These are phyloP conservation scores for Pezicula carpinea DNA, from an alignment of 2,329 filamentous ascomycete genomes.

Conservation along the genomic window DNA sequence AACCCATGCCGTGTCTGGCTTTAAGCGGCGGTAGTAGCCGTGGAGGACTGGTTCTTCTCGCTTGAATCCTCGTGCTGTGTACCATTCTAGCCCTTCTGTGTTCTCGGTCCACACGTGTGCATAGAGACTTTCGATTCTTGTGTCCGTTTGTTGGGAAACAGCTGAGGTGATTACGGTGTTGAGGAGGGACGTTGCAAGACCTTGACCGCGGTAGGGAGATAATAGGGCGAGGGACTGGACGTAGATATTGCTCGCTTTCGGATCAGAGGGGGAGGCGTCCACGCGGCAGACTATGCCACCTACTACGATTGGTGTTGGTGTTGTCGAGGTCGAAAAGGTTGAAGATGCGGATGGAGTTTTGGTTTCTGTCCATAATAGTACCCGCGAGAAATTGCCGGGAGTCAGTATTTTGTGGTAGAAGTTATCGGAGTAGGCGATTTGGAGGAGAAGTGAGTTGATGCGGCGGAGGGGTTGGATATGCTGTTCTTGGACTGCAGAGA, in stretches of 20 bases:
- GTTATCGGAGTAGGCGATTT: slow-evolving; percentile 57
- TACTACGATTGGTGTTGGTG: slow-evolving; percentile 43
- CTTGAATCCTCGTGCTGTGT: slow-evolving; percentile 51
- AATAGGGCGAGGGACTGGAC: slow-evolving; percentile 61
- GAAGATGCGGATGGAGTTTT: background rate
- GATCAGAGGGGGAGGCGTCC: slow-evolving; percentile 37
- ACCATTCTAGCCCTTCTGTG: slow-evolving; percentile 59
- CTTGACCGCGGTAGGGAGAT: slow-evolving; percentile 57
- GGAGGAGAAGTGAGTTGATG: slow-evolving; percentile 61
- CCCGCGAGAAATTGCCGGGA: slow-evolving; percentile 51
- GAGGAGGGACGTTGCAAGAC: slow-evolving; percentile 53
- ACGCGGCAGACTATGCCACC: slow-evolving; percentile 59
- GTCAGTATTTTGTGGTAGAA: slow-evolving; percentile 56
- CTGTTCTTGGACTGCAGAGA: slow-evolving; percentile 43
- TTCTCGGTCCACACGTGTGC: slow-evolving; percentile 68
- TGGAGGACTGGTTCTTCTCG: slow-evolving; percentile 39
- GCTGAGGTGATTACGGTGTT: slow-evolving; percentile 28
- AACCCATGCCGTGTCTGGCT: slow-evolving; percentile 58
- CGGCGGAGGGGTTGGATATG: slow-evolving; percentile 57
- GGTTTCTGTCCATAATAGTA: slow-evolving; percentile 52
- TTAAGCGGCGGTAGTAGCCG: slow-evolving; percentile 59
- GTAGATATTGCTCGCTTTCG: slow-evolving; percentile 44
- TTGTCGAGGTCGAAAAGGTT: slow-evolving; percentile 8
- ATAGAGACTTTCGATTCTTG: slow-evolving; percentile 41
- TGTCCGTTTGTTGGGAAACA: background rate